Evolutionary conservation across 148 eudicot genomes (phyloP).

Genomic region (Silene latifolia): DNA sequence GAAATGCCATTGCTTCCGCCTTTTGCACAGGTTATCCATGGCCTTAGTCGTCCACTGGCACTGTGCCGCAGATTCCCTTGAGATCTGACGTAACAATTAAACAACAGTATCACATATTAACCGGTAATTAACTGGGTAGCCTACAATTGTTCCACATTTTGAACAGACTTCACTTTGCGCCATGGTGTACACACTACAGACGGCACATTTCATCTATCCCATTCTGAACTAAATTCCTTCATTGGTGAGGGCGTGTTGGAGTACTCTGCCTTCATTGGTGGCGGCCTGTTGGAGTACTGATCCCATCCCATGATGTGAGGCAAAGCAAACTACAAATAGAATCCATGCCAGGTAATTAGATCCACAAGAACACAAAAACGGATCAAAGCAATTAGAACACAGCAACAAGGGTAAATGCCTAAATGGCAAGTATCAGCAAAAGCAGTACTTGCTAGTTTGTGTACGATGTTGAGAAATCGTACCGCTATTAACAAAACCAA

Average conservation of each 20-base stretch:
- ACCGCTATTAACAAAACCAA: not conserved
- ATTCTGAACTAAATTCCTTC: constrained; percentile 17
- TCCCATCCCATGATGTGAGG: constrained; percentile 42
- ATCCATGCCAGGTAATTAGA: not conserved
- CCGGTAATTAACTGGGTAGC: not conserved
- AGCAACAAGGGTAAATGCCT: not conserved
- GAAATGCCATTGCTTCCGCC: constrained; percentile 99
- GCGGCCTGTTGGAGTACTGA: constrained; percentile 18
- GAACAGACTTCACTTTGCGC: not conserved
- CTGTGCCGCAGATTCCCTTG: constrained; percentile 87
- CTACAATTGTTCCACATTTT: not conserved
- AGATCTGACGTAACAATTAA: constrained; percentile 40
- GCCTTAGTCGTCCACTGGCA: constrained; percentile 43
- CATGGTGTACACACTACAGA: not conserved
- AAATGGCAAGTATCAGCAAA: not conserved
- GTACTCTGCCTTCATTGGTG: not conserved
- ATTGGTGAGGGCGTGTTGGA: too few relatives aligned
- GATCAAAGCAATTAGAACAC: not conserved
- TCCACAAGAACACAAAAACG: not conserved
- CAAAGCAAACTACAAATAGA: constrained; percentile 34
- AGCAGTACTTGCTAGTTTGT: not conserved
- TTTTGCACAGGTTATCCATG: constrained; percentile 83
- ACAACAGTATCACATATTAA: constrained; percentile 8
- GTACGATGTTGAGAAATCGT: not conserved
- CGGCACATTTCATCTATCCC: constrained; percentile 23